Evolutionary conservation across 1,139 yeast species (phyloP).

Genomic region (Yamadazyma blattariae): DNA sequence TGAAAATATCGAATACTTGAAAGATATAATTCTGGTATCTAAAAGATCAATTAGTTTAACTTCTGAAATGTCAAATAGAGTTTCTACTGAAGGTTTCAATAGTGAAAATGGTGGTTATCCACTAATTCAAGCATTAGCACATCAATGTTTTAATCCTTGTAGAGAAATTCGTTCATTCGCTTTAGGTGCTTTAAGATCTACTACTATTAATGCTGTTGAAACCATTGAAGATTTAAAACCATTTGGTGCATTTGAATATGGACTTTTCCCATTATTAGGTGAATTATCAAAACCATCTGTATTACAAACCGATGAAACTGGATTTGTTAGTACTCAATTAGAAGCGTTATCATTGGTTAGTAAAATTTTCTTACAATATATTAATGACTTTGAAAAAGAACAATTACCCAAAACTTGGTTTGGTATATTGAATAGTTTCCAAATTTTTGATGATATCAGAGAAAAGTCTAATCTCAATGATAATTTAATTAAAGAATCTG

Average conservation of each 20-base stretch:
- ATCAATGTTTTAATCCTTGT: conserved; percentile 87
- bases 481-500: conserved; percentile 50
- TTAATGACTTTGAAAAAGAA: conserved; percentile 20
- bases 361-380: conserved; percentile 64
- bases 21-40: conserved; percentile 55
- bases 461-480: conserved; percentile 28
- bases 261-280: conserved; percentile 70
- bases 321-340: conserved; percentile 62
- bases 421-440: conserved; percentile 32
- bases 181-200: conserved; percentile 48
- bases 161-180: conserved; percentile 71
- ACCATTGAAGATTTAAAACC: conserved; percentile 32
- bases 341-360: conserved; percentile 69
- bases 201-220: conserved; percentile 34
- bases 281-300: conserved; percentile 68
- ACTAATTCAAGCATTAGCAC: conserved; percentile 74
- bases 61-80: conserved; percentile 38
- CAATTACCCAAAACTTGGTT: conserved; percentile 33
- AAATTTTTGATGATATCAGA: conserved; percentile 22
- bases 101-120: conserved; percentile 49
- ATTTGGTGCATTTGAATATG: conserved; percentile 63
- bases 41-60: conserved; percentile 63
- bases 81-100: conserved; percentile 20
- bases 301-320: conserved; percentile 58
- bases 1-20: conserved; percentile 46